phyloP scores from a whole-genome alignment of 225 moss, liverwort and hornwort species.

The Physcomitrium patens region DNA sequence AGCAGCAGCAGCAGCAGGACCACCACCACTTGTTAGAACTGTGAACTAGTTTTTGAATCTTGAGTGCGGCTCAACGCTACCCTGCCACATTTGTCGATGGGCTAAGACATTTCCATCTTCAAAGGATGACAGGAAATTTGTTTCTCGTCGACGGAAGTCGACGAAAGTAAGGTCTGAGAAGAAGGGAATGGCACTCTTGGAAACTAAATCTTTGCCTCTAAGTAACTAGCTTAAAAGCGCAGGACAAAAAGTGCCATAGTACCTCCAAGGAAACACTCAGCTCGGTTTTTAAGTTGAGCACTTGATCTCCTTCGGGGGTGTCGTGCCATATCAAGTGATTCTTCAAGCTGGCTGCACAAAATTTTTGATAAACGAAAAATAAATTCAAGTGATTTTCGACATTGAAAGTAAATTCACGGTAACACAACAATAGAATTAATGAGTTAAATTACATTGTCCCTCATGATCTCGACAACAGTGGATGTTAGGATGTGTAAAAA shows the following conservation, averaged over 20 bases:
- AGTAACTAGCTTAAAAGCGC: neutral
- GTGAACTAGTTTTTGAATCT: neutral
- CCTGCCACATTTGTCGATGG: neutral
- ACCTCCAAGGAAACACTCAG: slow-evolving; percentile 56
- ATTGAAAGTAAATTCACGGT: neutral
- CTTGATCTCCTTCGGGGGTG: slow-evolving; percentile 53
- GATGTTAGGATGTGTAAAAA: neutral
- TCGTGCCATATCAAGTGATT: slow-evolving; percentile 64
- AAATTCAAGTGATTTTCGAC: neutral
- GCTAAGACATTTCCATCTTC: neutral
- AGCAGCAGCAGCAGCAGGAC: neutral
- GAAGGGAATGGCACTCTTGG: neutral
- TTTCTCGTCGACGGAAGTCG: neutral
- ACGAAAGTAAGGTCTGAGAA: neutral
- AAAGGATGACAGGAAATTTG: slow-evolving; percentile 2
- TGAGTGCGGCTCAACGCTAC: neutral
- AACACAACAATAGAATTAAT: neutral
- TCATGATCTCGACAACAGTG: neutral
- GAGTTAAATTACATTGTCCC: neutral
- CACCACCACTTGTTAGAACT: slow-evolving; percentile 10
- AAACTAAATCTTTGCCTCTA: no score
- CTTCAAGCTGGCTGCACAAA: slow-evolving; percentile 53
- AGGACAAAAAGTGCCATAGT: neutral
- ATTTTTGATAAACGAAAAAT: neutral
- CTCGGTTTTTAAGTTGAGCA: slow-evolving; percentile 53